Base-by-base conservation (phyloP, 176 grass and related monocot species). In the Tillandsia leiboldiana region DNA sequence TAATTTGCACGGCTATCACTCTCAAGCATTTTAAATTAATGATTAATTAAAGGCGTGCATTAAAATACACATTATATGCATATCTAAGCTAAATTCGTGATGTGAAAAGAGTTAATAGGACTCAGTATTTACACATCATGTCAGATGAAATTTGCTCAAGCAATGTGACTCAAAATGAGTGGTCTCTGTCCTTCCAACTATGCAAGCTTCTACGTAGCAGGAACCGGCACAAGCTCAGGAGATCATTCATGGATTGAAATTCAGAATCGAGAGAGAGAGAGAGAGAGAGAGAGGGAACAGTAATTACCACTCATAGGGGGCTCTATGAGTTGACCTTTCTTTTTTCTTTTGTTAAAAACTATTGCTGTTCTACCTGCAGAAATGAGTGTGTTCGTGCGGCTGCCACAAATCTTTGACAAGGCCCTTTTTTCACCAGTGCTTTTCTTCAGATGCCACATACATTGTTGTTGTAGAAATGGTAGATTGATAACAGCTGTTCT, bases 141-240 rank as follows among this genome's bases (percentile, higher is more conserved):
- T 20, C 33, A 7, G 33, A 42, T 42, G 5, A 42, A 42, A 4
- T 42, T 42, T 42, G 33, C 8, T 42, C 33, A 42, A 42, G 33
- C 33, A 42, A 42, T 42, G 33, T 42, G 33, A 6, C 15, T 47
- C 49, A 59, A n/a, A 11, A 22, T 12, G 22, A 24, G 10, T 14
- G 18, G 67, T 64, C 42, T 4, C 17, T 50, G 33, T 51, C 10
- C 75, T 33, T 63, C 14, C 28, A 61, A 78, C 67, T 71, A 50
- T 63, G 65, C 66, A 10, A 29, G 75, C 50, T 78, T 78, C 81
- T 66, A 73, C 69, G 23, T 26, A 77, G 81, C 81, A 87, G 85
- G 80, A 70, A 50, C 54, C 54, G 56, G 76, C 29, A 53, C 13
- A 15, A n/a, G 11, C 65, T 17, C 17, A 2, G 49, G 12, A 67